Conservation (phyloP, 192 early-diverging fungal species). For the Lunasporangiospora selenospora region DNA sequence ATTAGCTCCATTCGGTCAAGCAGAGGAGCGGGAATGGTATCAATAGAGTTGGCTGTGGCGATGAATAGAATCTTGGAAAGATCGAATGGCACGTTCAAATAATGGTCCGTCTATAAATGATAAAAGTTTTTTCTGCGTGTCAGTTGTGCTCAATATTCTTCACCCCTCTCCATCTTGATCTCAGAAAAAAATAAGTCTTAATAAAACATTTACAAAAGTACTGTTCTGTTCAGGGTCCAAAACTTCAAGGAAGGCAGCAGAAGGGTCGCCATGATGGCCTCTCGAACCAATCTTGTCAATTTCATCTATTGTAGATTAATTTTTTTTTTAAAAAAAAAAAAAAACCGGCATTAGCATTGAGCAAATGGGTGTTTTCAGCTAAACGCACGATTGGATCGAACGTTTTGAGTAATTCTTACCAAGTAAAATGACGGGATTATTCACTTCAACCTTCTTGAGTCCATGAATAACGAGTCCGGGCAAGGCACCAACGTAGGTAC, state of each 20-base stretch:
- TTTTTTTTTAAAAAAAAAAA: not conserved
- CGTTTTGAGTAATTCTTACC: slow-evolving; percentile 56
- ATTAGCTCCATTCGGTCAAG: slow-evolving; percentile 89
- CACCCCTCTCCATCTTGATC: too few species aligned
- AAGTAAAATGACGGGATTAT: slow-evolving; percentile 82
- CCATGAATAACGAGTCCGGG: slow-evolving; percentile 84
- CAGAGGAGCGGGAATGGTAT: slow-evolving; percentile 79
- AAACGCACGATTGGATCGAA: too few species aligned
- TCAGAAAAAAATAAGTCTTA: too few species aligned
- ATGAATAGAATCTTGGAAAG: slow-evolving; percentile 79
- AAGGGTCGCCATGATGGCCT: slow-evolving; percentile 70
- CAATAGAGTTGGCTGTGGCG: slow-evolving; percentile 81
- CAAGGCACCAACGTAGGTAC: slow-evolving; percentile 88
- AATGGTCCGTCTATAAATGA: slow-evolving; percentile 70
- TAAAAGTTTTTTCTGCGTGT: too few species aligned
- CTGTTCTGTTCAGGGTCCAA: slow-evolving; percentile 85
- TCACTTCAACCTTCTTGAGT: slow-evolving; percentile 68
- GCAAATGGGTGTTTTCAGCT: too few species aligned
- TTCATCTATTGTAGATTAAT: slow-evolving; percentile 62
- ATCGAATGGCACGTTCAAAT: slow-evolving; percentile 73
- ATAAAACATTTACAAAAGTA: slow-evolving; percentile 64
- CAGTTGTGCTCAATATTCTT: too few species aligned
- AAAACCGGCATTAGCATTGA: too few species aligned
- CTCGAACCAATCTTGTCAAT: slow-evolving; percentile 80
- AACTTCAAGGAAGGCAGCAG: slow-evolving; percentile 80